Evolutionary conservation across 768 basidiomycete species (phyloP).

Genomic region (Lactarius pseudohatsudake): DNA sequence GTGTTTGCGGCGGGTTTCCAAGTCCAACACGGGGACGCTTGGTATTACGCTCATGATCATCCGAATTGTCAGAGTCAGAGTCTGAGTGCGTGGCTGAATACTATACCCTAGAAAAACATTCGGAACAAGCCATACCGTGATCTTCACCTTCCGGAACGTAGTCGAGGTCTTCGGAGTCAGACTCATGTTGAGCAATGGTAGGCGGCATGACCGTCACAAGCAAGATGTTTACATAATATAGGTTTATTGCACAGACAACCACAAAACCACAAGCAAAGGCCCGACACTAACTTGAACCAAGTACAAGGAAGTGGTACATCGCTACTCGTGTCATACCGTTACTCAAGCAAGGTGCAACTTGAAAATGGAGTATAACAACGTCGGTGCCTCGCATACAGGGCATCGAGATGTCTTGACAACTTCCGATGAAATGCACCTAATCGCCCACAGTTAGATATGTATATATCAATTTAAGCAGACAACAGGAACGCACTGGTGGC

Average conservation of each 20-base stretch:
- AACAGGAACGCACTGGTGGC: conserved; percentile 45
- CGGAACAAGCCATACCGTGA: conserved; percentile 27
- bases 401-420: conserved; percentile 49
- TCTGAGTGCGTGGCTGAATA: conserved; percentile 1
- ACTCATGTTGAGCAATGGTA: conserved; percentile 35
- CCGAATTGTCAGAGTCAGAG: conserved; percentile 42
- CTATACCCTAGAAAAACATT: not conserved
- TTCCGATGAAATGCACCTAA: conserved; percentile 54
- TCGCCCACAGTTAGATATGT: conserved; percentile 5
- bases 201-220: conserved; percentile 15
- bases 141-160: conserved; percentile 57
- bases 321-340: not conserved
- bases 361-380: conserved; percentile 56
- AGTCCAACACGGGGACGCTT: conserved; percentile 38
- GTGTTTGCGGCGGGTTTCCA: conserved; percentile 30
- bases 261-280: not conserved
- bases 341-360: conserved; percentile 39
- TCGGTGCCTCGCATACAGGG: conserved; percentile 52
- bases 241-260: not conserved
- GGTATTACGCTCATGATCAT: conserved; percentile 41
- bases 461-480: not conserved
- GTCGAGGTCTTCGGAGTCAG: conserved; percentile 71
- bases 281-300: not conserved
- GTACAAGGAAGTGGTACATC: not conserved
- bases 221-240: conserved; percentile 23